Evolutionary conservation across 1,139 yeast genomes (phyloP), one percentile per base, ranked within the genome.

Genomic region (Blastobotrys arbuscula): DNA sequence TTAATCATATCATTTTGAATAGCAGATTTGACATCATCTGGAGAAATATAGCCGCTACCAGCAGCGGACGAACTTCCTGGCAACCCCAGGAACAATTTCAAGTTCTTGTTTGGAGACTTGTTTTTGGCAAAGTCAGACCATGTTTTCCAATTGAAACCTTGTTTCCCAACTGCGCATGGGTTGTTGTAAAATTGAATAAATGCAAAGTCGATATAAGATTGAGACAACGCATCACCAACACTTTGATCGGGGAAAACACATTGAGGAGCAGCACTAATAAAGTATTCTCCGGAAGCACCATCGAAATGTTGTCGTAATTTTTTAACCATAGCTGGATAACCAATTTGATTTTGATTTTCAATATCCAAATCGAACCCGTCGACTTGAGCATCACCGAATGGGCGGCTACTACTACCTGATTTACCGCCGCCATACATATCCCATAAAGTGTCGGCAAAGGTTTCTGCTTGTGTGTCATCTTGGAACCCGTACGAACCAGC

Each of bases 131-230:
- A 88, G 40, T 75, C 68, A 45, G 76, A 74, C 98, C 98, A 92
- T 20, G 86, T 78, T 57, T 81, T 84, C 82, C 85, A 90, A 73
- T 92, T 92, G 74, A 89, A 90, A 45, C 59, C 60, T 43, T 73
- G 70, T 34, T 54, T 51, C 40, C 57, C 61, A 38, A 65, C 55
- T 8, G 67, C 60, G 69, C 97, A 90, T 66, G 84, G 81, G 69
- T 90, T 90, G 76, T 90, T 90, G 76, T 90, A 90, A 72, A 90
- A 90, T 72, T 90, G 97, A 59, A 90, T 78, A 61, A 86, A 88
- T 2, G 92, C 92, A 68, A 84, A 88, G 68, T 90, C 97, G 55
- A 90, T 71, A 40, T 78, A 73, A 19, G 85, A 79, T 35, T 76
- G 69, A 21, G 72, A 71, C 58, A 90, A 68, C 35, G 84, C 69